Evolutionary conservation across 305 asterid genomes (phyloP).

Genomic region (Fraxinus dipetala): DNA sequence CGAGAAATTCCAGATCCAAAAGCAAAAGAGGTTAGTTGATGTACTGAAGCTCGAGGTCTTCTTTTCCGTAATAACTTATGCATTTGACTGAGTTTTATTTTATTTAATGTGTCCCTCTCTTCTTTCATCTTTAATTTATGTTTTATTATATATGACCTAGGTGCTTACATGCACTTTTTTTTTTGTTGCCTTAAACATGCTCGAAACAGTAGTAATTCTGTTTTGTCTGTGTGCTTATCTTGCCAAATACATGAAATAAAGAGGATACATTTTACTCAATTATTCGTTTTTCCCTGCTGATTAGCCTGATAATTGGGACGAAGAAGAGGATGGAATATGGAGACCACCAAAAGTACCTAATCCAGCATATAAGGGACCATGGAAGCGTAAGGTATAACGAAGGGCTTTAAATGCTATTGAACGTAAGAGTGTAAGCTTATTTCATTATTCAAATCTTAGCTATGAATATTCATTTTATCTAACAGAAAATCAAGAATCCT

Average conservation of each 20-base stretch:
- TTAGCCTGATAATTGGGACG: slow-evolving; percentile 97
- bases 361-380: slow-evolving; percentile 86
- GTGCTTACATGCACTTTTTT: neutral
- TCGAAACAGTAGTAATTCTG: neutral
- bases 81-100: neutral
- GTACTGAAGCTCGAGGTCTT: neutral
- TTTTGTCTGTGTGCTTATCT: neutral
- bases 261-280: neutral
- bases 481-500: slow-evolving; percentile 83
- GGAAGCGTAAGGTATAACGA: slow-evolving; percentile 72
- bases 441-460: slow-evolving; percentile 14
- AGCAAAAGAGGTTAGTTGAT: slow-evolving; percentile 64
- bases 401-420: slow-evolving; percentile 2
- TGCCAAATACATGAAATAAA: neutral
- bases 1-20: slow-evolving; percentile 93
- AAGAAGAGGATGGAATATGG: slow-evolving; percentile 94
- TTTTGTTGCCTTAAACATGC: neutral
- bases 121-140: neutral
- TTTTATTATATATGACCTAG: neutral
- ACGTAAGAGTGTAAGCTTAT: neutral
- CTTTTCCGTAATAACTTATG: neutral
- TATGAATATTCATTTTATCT: slow-evolving; percentile 10
- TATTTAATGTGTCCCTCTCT: neutral
- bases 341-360: slow-evolving; percentile 80
- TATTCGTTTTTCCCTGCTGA: slow-evolving; percentile 19